Evolutionary conservation across 1,284 basidiomycete genomes (phyloP), one percentile per base, ranked within the genome.

Genomic region (Vanrija sp.): DNA sequence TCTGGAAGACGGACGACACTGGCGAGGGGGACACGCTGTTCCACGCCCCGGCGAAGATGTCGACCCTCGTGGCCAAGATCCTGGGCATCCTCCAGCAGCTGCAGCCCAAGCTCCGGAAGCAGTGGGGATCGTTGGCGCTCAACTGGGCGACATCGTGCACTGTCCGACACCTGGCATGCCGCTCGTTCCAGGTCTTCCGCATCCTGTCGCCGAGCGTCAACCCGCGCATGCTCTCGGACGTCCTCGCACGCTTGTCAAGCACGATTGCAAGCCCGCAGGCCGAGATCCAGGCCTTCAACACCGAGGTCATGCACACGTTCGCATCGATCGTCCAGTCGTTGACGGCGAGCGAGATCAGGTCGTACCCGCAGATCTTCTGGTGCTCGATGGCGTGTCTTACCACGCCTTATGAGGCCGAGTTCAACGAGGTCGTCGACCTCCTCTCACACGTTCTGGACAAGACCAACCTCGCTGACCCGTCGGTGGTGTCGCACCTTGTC

Each of bases 171-270:
- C 84, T 87, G 25, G 92, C 94, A 0, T 91, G 89, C 75, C 83
- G 91, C 27, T 95, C 93, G 3, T 80, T 97, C 60, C 91, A 96
- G 70, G 80, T 91, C n/a, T 92, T 92, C 75, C 85, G 91, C 37
- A 84, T 88, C 1, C 77, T 97, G n/a, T 82, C 84, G 60, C 87
- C 90, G 0, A 79, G 81, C 31, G 81, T 90, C 43, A 85, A 83
- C 47, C 82, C 86, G 47, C 77, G 81, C 12, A 87, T 90, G 75
- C 79, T 97, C 25, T 88, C 88, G 0, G 82, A 87, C 47, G 81
- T 95, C 35, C 80, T 97, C 0, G 88, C 87, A 20, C 83, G 93
- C 42, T 78, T 96, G 15, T 89, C 89, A 3, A 89, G 86, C 63
- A 93, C 89, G 4, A 84, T 94, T 25, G 85, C 89, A 1, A 86